Base-by-base conservation (phyloP, 331 rosid genomes). In the Dryas integrifolia region DNA sequence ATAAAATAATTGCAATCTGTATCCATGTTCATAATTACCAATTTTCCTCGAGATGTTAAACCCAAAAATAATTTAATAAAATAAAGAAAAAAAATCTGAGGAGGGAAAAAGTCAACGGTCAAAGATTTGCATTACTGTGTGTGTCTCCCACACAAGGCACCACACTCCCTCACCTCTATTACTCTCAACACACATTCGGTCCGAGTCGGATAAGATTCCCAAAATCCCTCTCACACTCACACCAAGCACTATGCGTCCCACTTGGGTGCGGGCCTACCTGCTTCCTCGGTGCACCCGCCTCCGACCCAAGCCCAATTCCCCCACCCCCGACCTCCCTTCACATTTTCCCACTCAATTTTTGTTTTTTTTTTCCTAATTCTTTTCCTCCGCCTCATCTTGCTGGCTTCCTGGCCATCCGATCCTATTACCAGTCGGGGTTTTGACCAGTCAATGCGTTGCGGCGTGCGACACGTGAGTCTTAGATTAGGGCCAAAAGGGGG, bases 21-120 rank as follows among this genome's bases (percentile, higher is more conserved):
- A 49, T 67, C 58, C 70, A 15, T 49, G n/a, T n/a, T 39, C 4
- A 61, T 15, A 9, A 40, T 15, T 24, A 7, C 14, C 48, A 63
- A 9, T 73, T 79, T 79, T 46, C 69, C 88, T 89, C 88, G 96
- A 88, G 91, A 90, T 86, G 89, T 90, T 86, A 85, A 90, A 90
- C 78, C 73, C 56, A 72, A 48, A 57, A 16, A 26, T 26, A 26
- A 26, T 26, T 26, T 26, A 26, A 26, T 26, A 26, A 26, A n/a
- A 72, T 67, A 81, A 18, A 18, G 21, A 18, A 18, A 18, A 18
- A 18, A 18, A 18, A 18, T 83, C 30, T 65, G 24, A 21, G 43
- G 15, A 16, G 14, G 53, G 1, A 50, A 69, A 55, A 82, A 72
- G 90, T 89, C 91, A 89, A 84, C 84, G 88, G 97, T 93, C 97